Base-by-base conservation (phyloP, 164 flowering plant species). In the Chimonanthus praecox region DNA sequence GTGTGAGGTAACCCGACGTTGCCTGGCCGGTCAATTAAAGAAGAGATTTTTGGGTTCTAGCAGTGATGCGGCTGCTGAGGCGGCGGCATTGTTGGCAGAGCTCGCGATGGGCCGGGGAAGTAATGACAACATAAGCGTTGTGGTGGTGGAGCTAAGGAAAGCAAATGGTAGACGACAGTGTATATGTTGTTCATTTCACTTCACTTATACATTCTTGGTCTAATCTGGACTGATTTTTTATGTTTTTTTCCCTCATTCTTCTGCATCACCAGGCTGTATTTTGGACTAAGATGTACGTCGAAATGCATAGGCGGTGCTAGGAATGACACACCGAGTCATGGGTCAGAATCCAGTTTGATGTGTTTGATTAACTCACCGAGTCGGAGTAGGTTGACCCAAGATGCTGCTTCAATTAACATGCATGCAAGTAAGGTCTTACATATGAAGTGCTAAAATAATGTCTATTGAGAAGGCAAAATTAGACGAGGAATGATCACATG, bases 71-170 rank as follows among this genome's bases (percentile, higher is more conserved):
- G 76, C 88, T 4, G 79, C 76, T 2, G 81, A 73, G 54, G 90
- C 90, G 0, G 88, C 90, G 0, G 84, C 90, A 6, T 21, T 85
- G 75, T 71, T 89, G 6, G 82, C 82, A 0, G 84, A 82, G 71
- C 49, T 86, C 16, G 93, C 90, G 0, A 72, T 89, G 83, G 84
- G 85, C n/a, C 70, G 86, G 6, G 90, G 90, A 5, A 89, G 90
- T 79, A 73, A 68, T 47, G 88, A 89, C 74, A 86, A 89, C 73
- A 81, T 87, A 3, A 89, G 88, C 66, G 80, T 85, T 2, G 80
- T 88, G 47, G 80, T 89, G 4, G 84, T 87, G 0, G 80, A 84
- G 71, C 77, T 87, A 3, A 80, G 68, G 61, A 72, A 64, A 44
- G 21, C 68, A 33, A 21, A 60, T 8, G 43, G 48, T 44, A 65